Evolutionary conservation across 1,284 basidiomycete species (phyloP).

Genomic region (Peniophora sp.): DNA sequence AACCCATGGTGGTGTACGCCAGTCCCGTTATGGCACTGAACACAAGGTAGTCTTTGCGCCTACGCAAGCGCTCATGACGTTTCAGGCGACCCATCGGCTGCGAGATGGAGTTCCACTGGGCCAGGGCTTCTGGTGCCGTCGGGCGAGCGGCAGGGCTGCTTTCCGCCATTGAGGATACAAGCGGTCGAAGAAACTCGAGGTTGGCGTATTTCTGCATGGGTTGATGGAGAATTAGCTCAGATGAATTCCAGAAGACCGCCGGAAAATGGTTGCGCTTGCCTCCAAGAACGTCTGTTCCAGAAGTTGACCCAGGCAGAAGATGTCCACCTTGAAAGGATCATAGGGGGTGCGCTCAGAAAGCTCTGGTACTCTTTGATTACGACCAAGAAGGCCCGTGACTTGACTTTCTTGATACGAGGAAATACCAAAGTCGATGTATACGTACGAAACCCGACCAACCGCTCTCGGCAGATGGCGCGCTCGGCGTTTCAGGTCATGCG

Average conservation of each 20-base stretch:
- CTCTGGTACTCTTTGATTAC: not conserved
- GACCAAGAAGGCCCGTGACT: not conserved
- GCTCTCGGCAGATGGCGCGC: conserved; percentile 7
- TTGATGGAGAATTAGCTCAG: too few species aligned
- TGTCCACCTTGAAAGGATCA: not conserved
- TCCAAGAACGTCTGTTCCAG: not conserved
- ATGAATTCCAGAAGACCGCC: too few species aligned
- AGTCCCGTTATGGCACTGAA: too few species aligned
- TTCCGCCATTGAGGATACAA: not conserved
- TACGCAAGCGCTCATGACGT: too few species aligned
- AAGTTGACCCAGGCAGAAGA: not conserved
- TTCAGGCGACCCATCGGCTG: too few species aligned
- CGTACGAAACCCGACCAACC: not conserved
- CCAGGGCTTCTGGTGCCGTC: not conserved
- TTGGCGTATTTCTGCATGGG: not conserved
- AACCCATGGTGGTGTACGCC: too few species aligned
- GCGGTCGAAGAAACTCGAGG: not conserved
- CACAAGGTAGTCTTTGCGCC: too few species aligned
- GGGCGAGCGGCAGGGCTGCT: not conserved
- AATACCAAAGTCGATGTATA: not conserved
- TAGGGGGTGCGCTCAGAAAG: not conserved
- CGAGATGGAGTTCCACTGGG: too few species aligned
- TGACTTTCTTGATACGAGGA: not conserved
- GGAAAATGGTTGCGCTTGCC: not conserved
- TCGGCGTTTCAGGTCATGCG: conserved; percentile 1